These are phyloP conservation scores for Luffa acutangula DNA, from an alignment of 306 rosid species.

Conservation along the genomic window DNA sequence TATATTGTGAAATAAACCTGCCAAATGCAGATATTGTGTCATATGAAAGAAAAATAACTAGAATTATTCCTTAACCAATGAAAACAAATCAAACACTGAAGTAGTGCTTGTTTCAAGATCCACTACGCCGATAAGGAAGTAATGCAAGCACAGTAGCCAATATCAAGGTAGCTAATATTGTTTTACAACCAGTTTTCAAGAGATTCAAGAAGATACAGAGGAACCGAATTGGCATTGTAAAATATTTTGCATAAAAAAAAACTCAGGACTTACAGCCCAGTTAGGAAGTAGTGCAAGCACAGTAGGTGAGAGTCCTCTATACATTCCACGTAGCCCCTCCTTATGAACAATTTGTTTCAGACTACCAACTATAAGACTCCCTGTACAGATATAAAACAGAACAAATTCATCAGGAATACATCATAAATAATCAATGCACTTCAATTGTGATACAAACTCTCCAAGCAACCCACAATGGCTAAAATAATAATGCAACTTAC, in stretches of 20 bases:
- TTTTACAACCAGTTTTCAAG: not conserved
- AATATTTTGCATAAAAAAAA: not conserved
- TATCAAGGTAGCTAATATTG: not conserved
- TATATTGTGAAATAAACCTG: slow-evolving; percentile 68
- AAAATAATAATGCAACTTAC: not conserved
- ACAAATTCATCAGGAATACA: not conserved
- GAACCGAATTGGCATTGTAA: not conserved
- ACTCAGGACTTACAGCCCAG: slow-evolving; percentile 69
- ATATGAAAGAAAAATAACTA: not conserved
- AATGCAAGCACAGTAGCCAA: not conserved
- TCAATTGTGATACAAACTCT: not conserved
- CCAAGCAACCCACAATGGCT: not conserved
- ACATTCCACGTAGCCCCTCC: slow-evolving; percentile 90
- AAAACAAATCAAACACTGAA: not conserved
- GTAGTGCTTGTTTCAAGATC: not conserved
- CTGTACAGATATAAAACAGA: slow-evolving; percentile 17
- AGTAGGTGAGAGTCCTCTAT: slow-evolving; percentile 82
- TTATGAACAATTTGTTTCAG: slow-evolving; percentile 62
- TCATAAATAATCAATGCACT: not conserved
- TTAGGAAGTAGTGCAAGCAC: slow-evolving; percentile 79
- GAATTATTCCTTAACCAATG: not conserved
- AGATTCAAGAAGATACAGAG: not conserved
- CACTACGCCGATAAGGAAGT: not conserved
- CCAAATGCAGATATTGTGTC: slow-evolving; percentile 6
- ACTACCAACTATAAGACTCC: slow-evolving; percentile 66